Percentiles rank a stretch among this genome's conserved stretches.
These are phyloP conservation scores for Hypholoma fasciculare DNA, from an alignment of 768 basidiomycete genomes.

Conservation along the genomic window DNA sequence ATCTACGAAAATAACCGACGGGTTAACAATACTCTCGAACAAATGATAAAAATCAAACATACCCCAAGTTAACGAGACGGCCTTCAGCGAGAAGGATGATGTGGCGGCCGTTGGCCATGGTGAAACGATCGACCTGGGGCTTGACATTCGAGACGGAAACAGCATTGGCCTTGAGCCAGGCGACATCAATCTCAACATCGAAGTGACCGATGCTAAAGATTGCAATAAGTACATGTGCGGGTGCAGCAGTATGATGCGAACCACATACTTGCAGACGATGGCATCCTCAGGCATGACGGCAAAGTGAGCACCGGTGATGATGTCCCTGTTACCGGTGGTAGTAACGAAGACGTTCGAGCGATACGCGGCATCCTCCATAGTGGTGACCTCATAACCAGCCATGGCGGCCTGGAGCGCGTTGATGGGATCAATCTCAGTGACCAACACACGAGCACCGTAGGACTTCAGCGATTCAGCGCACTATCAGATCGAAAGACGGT, in stretches of 20 bases:
- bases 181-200: slow-evolving; percentile 92
- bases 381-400: slow-evolving; percentile 98
- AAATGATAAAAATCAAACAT: slow-evolving; percentile 20
- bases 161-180: slow-evolving; percentile 96
- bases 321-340: slow-evolving; percentile 98
- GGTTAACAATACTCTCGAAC: background rate
- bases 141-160: slow-evolving; percentile 86
- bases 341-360: slow-evolving; percentile 94
- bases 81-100: slow-evolving; percentile 97
- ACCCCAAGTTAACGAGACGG: slow-evolving; percentile 98
- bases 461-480: slow-evolving; percentile 96
- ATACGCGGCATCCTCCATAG: slow-evolving; percentile 96
- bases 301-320: slow-evolving; percentile 93
- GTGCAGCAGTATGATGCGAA: background rate
- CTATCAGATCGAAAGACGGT: slow-evolving; percentile 37
- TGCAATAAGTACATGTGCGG: background rate
- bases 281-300: slow-evolving; percentile 95
- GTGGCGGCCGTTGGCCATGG: slow-evolving; percentile 90
- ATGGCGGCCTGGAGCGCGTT: slow-evolving; percentile 99
- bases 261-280: slow-evolving; percentile 91
- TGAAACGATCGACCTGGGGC: slow-evolving; percentile 98
- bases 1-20: slow-evolving; percentile 41
- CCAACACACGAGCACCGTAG: slow-evolving; percentile 94
- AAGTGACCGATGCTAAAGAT: slow-evolving; percentile 76
- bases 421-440: slow-evolving; percentile 99